A percentile compares a stretch with the other conserved stretches of the same genome.
Conservation (phyloP, 768 basidiomycete species). For the Inosperma sp. region DNA sequence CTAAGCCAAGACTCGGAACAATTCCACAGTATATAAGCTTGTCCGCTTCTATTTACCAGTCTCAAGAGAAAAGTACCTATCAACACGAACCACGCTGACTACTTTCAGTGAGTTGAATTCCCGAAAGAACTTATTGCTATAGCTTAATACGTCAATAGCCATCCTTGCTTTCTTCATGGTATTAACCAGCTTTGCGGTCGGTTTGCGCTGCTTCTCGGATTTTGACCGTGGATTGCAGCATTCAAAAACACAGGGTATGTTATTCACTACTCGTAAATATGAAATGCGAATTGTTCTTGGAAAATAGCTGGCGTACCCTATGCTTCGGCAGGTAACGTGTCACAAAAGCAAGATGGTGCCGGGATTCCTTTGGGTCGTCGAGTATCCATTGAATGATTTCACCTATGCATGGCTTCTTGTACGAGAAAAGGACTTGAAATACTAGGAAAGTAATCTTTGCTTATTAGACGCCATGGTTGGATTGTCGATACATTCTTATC, state of each 20-base stretch:
- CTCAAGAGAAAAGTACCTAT: conserved; percentile 50
- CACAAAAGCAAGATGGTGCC: conserved; percentile 46
- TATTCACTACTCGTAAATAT: conserved; percentile 20
- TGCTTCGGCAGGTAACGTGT: conserved; percentile 39
- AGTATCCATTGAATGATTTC: conserved; percentile 68
- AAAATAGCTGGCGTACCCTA: conserved; percentile 44
- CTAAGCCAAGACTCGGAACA: background rate
- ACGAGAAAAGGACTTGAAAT: too few relatives aligned
- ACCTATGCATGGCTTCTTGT: background rate
- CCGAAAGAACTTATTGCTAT: background rate
- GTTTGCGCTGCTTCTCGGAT: conserved; percentile 74
- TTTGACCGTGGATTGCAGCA: conserved; percentile 74
- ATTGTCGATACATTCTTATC: too few relatives aligned
- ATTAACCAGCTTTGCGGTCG: conserved; percentile 69
- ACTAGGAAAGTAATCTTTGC: too few relatives aligned
- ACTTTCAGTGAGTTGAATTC: conserved; percentile 57
- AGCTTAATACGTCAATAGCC: conserved; percentile 37
- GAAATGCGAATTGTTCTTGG: conserved; percentile 12
- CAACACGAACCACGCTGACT: conserved; percentile 77
- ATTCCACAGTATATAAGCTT: conserved; percentile 71
- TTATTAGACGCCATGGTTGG: too few relatives aligned
- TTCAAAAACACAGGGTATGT: conserved; percentile 69
- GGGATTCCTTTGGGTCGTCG: conserved; percentile 57
- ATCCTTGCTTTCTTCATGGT: conserved; percentile 72
- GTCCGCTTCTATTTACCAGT: conserved; percentile 71